Evolutionary conservation across 2,329 filamentous ascomycete species (phyloP), one percentile per base, ranked within the genome.

Genomic region (Tolypocladium inflatum): DNA sequence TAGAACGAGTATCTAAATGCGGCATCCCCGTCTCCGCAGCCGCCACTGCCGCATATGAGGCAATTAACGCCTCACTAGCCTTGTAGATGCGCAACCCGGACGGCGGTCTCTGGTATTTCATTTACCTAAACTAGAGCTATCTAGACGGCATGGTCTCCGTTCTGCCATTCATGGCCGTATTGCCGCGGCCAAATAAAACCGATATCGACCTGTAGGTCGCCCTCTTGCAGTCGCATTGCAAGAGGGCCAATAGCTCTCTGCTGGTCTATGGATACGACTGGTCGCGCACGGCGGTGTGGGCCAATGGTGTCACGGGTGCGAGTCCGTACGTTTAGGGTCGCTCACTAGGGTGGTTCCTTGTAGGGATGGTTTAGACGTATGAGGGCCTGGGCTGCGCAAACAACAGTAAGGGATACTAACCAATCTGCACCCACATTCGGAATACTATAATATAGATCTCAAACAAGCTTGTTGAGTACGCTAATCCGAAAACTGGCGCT

Each of bases 271-370:
- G 81, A 6, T 84, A 81, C 62, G 81, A 84, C 59, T 75, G 74
- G 39, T 70, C 69, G 11, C 74, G 72, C 58, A 73, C 63, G 0
- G 80, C 80, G 5, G 65, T 74, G 0, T 85, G 82, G 82, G 80
- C 81, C 0, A 72, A 81, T 56, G 68, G 71, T 0, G 58, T 64
- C 3, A 82, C 77, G 0, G 81, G 82, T 1, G 79, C 76, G 0
- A 78, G 76, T 45, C 80, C 78, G 0, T 66, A 77, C 4, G 76
- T 83, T 21, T 85, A 82, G 82, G 74, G 73, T n/a, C 68, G 82
- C 2, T 73, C 78, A 4, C 65, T 81, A 2, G 81, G 79, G 1
- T 84, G 81, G 81, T 83, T 81, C 61, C 67, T 77, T 13, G 75
- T 80, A 66, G 78, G 76, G 0, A 64, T 83, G 10, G 71, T 82